Conservation (phyloP, 495 filamentous ascomycete genomes). For the Daldinia concentrica region DNA sequence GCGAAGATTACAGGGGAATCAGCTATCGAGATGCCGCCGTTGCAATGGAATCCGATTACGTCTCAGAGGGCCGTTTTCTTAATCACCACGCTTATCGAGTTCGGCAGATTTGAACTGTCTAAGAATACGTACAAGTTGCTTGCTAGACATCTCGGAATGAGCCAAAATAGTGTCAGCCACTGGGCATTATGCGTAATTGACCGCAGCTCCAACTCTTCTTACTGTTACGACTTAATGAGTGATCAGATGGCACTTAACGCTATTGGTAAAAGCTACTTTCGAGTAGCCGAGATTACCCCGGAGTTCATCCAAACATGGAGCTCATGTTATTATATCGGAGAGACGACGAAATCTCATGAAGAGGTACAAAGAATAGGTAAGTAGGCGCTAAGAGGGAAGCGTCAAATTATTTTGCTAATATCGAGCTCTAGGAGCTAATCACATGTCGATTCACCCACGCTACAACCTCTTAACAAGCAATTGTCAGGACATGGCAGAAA, state of each 20-base stretch:
- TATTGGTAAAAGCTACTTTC: constrained; percentile 37
- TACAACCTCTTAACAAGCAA: constrained; percentile 40
- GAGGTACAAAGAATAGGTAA: constrained; percentile 40
- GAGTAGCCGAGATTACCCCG: constrained; percentile 32
- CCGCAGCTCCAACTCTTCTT: constrained; percentile 34
- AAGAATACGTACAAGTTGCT: constrained; percentile 36
- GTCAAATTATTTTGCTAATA: constrained; percentile 7
- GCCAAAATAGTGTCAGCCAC: constrained; percentile 39
- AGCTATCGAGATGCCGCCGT: constrained; percentile 29
- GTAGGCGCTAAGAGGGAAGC: not conserved
- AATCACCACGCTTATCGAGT: constrained; percentile 40
- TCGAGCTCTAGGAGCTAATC: constrained; percentile 22
- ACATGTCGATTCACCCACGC: constrained; percentile 38
- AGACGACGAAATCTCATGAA: constrained; percentile 40
- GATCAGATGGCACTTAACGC: constrained; percentile 39
- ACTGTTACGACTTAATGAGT: constrained; percentile 44
- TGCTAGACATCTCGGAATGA: constrained; percentile 42
- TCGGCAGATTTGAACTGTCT: constrained; percentile 37
- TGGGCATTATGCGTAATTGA: constrained; percentile 42
- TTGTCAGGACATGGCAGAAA: constrained; percentile 41
- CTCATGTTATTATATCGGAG: constrained; percentile 39
- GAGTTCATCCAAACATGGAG: constrained; percentile 38
- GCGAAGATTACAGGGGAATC: constrained; percentile 37
- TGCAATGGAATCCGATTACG: constrained; percentile 26
- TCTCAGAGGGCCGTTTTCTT: constrained; percentile 36